Percentiles rank a stretch among this genome's conserved stretches.
These are phyloP conservation scores for Cordyceps tenuipes DNA, from an alignment of 2,329 filamentous ascomycete species.

Conservation along the genomic window DNA sequence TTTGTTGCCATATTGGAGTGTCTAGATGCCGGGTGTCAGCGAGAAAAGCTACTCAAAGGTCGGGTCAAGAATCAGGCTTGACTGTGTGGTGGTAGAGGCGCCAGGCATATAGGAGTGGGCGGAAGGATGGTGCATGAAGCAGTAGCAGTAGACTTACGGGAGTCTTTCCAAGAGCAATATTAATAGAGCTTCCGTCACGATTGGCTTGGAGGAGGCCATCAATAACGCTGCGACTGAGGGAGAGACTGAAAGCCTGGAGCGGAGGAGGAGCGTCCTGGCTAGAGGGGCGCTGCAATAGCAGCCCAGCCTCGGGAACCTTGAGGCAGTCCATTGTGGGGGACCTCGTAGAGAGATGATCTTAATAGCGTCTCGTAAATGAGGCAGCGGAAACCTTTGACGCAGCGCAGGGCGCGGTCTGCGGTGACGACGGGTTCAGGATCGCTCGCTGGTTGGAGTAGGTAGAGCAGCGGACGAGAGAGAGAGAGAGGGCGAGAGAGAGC, in stretches of 20 bases:
- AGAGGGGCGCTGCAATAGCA: constrained; percentile 46
- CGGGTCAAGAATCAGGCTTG: neutral
- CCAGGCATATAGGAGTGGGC: neutral
- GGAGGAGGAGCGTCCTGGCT: constrained; percentile 36
- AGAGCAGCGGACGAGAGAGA: neutral
- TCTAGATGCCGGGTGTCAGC: constrained; percentile 28
- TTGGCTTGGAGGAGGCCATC: constrained; percentile 55
- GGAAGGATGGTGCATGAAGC: neutral
- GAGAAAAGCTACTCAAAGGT: neutral
- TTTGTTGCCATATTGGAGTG: constrained; percentile 44
- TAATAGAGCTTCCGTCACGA: constrained; percentile 46
- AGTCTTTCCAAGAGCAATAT: constrained; percentile 47
- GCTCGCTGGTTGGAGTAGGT: neutral
- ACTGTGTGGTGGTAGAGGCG: neutral
- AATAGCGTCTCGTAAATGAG: neutral
- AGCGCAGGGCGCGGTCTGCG: neutral
- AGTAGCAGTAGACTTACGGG: constrained; percentile 44
- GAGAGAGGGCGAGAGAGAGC: neutral
- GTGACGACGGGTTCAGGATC: neutral
- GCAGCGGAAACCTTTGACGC: constrained; percentile 5
- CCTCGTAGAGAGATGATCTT: neutral
- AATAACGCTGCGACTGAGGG: constrained; percentile 49
- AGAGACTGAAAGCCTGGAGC: constrained; percentile 49
- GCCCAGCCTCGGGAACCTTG: constrained; percentile 48
- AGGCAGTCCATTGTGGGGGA: constrained; percentile 41